Evolutionary conservation across 495 filamentous ascomycete genomes (phyloP).

Genomic region (Acidiella bohemica): DNA sequence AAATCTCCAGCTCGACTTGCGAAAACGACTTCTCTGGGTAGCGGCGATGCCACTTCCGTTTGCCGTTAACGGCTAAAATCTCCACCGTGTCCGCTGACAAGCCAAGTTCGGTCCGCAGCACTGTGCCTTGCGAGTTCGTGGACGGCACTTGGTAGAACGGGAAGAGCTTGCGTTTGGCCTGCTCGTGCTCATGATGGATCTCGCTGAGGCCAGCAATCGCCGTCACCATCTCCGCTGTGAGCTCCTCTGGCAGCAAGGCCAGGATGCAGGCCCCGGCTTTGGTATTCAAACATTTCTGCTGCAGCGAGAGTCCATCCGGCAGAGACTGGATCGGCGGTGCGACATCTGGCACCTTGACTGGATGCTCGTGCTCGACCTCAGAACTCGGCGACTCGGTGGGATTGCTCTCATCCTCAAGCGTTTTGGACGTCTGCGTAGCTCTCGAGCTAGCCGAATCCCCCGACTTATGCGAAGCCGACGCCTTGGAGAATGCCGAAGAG

Average conservation of each 20-base stretch:
- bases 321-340: constrained; percentile 40
- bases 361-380: constrained; percentile 34
- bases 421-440: constrained; percentile 30
- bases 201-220: constrained; percentile 57
- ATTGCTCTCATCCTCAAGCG: constrained; percentile 30
- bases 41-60: constrained; percentile 71
- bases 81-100: constrained; percentile 39
- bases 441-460: constrained; percentile 27
- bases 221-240: neutral
- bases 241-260: constrained; percentile 49
- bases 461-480: constrained; percentile 33
- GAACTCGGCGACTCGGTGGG: constrained; percentile 38
- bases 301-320: constrained; percentile 43
- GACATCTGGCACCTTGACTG: constrained; percentile 38
- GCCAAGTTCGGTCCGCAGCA: constrained; percentile 47
- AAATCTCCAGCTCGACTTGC: constrained; percentile 54
- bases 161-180: constrained; percentile 55
- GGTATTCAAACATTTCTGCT: constrained; percentile 54
- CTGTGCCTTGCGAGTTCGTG: constrained; percentile 42
- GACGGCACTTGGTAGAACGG: constrained; percentile 66
- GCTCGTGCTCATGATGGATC: constrained; percentile 57
- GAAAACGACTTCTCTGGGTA: constrained; percentile 43
- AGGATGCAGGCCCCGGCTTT: constrained; percentile 80
- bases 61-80: constrained; percentile 69
- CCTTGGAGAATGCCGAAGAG: constrained; percentile 31